Percentiles rank a stretch among this genome's conserved stretches.
phyloP scores from a whole-genome alignment of 805 yeast genomes.

The Scheffersomyces amazonensis region DNA sequence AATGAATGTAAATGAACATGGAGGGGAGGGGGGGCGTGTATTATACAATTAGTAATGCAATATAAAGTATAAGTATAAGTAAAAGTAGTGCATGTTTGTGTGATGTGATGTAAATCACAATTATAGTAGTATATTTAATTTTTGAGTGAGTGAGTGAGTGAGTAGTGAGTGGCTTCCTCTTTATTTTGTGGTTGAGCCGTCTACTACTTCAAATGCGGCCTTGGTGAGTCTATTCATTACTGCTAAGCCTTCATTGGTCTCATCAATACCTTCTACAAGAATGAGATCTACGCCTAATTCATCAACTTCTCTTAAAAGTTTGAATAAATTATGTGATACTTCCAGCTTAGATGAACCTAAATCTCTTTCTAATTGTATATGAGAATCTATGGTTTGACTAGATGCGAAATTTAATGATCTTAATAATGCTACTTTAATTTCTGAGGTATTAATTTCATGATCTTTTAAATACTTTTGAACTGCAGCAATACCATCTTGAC shows the following conservation, averaged over 20 bases:
- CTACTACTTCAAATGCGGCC: conserved; percentile 63
- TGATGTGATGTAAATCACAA: too few relatives aligned
- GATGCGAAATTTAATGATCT: conserved; percentile 36
- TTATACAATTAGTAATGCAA: too few relatives aligned
- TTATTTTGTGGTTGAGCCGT: conserved; percentile 1
- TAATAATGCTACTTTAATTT: conserved; percentile 50
- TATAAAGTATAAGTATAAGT: too few relatives aligned
- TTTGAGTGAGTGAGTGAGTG: too few relatives aligned
- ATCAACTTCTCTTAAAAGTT: conserved; percentile 72
- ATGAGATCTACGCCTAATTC: conserved; percentile 64
- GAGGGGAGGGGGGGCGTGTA: too few relatives aligned
- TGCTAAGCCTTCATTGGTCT: conserved; percentile 81
- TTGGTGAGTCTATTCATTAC: conserved; percentile 88
- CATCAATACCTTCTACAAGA: conserved; percentile 79
- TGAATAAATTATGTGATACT: conserved; percentile 74
- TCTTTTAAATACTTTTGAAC: conserved; percentile 22
- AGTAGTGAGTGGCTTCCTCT: too few relatives aligned
- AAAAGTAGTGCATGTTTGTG: too few relatives aligned
- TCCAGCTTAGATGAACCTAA: conserved; percentile 51
- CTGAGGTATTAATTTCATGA: conserved; percentile 7
- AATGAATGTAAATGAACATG: too few relatives aligned
- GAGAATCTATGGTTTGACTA: conserved; percentile 13
- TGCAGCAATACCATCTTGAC: conserved; percentile 40
- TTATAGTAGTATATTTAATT: too few relatives aligned
- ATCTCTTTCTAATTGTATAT: conserved; percentile 24